phyloP scores from a whole-genome alignment of 345 rosid species.

The Eucalyptus tenuipes region DNA sequence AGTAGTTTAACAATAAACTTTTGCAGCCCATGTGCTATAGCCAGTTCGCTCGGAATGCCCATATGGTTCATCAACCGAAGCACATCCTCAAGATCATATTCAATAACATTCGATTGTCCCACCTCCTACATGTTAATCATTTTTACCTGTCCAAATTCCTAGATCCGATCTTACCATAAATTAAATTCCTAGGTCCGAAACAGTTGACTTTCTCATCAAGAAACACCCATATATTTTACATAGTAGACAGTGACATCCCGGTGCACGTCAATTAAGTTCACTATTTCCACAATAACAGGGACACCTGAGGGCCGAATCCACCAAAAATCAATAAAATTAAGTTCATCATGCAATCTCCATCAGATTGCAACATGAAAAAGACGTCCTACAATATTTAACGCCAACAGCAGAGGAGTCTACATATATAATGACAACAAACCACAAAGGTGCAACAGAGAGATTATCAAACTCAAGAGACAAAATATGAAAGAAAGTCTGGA shows the following conservation, averaged over 20 bases:
- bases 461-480: not conserved
- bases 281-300: not conserved
- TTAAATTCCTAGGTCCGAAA: not conserved
- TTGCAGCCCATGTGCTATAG: not conserved
- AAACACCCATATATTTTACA: not conserved
- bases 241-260: not conserved
- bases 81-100: not conserved
- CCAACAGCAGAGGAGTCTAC: not conserved
- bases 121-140: not conserved
- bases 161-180: not conserved
- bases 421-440: not conserved
- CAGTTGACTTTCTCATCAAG: not conserved
- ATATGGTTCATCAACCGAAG: not conserved
- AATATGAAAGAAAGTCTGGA: not conserved
- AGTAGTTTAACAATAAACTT: not conserved
- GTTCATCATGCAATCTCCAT: not conserved
- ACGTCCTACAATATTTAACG: not conserved
- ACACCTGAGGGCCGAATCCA: not conserved
- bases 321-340: not conserved
- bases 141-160: not conserved
- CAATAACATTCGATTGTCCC: not conserved
- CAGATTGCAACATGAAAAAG: not conserved
- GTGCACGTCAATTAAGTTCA: not conserved
- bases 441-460: not conserved
- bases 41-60: not conserved